Evolutionary conservation across 2,329 filamentous ascomycete genomes (phyloP).

Genomic region (Phyllosticta paracitricarpa): DNA sequence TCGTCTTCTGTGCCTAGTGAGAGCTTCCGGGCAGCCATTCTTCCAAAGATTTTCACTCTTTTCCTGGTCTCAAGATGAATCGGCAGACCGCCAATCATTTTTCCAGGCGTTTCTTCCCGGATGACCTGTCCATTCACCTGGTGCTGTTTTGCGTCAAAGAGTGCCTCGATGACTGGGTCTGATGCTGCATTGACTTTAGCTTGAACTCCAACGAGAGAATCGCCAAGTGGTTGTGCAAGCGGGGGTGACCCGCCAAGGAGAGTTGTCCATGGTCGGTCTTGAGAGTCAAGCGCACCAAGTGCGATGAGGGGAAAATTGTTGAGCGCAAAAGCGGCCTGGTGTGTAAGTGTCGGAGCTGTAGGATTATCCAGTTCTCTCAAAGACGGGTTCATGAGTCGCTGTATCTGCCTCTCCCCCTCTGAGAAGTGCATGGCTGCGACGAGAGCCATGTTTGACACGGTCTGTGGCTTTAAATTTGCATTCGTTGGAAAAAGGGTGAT

Average conservation of each 20-base stretch:
- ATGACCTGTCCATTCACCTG: slow-evolving; percentile 33
- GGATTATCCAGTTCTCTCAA: slow-evolving; percentile 47
- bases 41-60: slow-evolving; percentile 64
- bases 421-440: neutral
- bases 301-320: slow-evolving; percentile 57
- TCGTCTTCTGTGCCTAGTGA: slow-evolving; percentile 14
- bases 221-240: slow-evolving; percentile 54
- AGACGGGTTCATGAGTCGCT: neutral
- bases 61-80: slow-evolving; percentile 58
- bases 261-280: slow-evolving; percentile 63
- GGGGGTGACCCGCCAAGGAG: slow-evolving; percentile 66
- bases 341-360: slow-evolving; percentile 52
- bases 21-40: slow-evolving; percentile 39
- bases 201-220: slow-evolving; percentile 53
- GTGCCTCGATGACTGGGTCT: slow-evolving; percentile 60
- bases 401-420: neutral
- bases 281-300: slow-evolving; percentile 58
- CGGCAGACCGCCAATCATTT: slow-evolving; percentile 52
- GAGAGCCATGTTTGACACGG: neutral
- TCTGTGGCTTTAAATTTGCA: neutral
- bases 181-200: slow-evolving; percentile 48
- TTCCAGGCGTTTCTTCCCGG: slow-evolving; percentile 29
- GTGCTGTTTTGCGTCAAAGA: slow-evolving; percentile 41
- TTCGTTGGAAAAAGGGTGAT: neutral
- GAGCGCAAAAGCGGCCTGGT: slow-evolving; percentile 51